Base-by-base conservation (phyloP, 2,329 filamentous ascomycete genomes). In the Exophiala sp. region DNA sequence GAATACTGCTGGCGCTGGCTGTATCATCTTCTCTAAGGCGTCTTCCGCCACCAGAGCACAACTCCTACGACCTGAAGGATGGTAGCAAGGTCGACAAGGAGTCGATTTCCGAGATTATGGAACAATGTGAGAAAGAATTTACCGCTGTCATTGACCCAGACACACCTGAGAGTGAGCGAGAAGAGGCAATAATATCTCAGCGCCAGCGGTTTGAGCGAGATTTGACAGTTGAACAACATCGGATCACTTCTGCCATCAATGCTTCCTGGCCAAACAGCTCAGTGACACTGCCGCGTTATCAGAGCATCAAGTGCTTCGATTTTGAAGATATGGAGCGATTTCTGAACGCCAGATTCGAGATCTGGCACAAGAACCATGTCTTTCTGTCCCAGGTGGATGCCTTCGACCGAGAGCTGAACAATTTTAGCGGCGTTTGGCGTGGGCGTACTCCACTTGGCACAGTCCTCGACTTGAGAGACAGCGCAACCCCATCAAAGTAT, bases 11-110 rank as follows among this genome's bases (percentile, higher is more conserved):
- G 3, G 57, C 50, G 7, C 52, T 57, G 9, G 54, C 54, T 3
- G 14, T 55, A 8, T 49, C 45, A 10, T 40, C 54, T 7, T 9
- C 24, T 5, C 29, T 60, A 29, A 34, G n/a, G 12, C 3, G 11
- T 5, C 44, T 60, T 2, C 36, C 54, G n/a, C 9, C 11, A 7
- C 45, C 44, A 7, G 18, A 40, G 9, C 29, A 49, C 21, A 35
- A 55, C 29, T 45, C 38, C 4, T 60, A 60, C 32, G 34, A 60
- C 34, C 14, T 58, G 34, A 33, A 47, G 7, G 10, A 41, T 12
- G 55, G 51, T 5, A 12, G 46, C 14, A 14, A 4, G 16, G 5
- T 54, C 5, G 36, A 50, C 45, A 24, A 40, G 7, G 9, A 36
- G 1, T 50, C 44, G 9, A 50, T 57, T 24, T 14, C 18, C 20